Percentiles rank a stretch among this genome's conserved stretches.
These are phyloP conservation scores for Plasmodiophora brassicae DNA, from an alignment of 208 protist genomes.

Conservation along the genomic window DNA sequence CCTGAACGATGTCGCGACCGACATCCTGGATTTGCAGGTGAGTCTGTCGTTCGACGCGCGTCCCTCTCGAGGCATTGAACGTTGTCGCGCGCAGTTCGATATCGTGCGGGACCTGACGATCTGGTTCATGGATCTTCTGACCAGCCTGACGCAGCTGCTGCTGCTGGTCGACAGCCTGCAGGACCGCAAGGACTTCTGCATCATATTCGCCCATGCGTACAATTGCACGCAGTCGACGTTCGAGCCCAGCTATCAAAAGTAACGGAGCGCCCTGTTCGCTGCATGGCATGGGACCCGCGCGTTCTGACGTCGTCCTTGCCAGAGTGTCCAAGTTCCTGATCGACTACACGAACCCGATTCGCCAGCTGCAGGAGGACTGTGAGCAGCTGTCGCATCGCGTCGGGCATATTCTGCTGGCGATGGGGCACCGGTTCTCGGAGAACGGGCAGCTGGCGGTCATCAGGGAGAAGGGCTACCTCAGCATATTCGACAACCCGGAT, in stretches of 20 bases:
- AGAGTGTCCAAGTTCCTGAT: conserved; percentile 12
- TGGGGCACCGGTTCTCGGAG: background rate
- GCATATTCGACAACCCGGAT: background rate
- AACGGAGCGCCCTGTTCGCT: background rate
- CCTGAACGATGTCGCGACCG: background rate
- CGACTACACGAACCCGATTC: background rate
- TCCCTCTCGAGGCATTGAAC: too few species aligned
- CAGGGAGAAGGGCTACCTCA: background rate
- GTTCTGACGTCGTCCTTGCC: background rate
- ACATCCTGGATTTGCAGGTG: background rate
- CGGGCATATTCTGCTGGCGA: background rate
- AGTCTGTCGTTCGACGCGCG: background rate
- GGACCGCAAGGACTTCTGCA: conserved; percentile 5
- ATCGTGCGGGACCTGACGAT: background rate
- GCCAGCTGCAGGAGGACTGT: background rate
- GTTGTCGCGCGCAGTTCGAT: background rate
- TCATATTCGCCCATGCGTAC: conserved; percentile 14
- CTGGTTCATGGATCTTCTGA: conserved; percentile 12
- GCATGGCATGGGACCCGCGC: too few species aligned
- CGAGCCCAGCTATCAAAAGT: conserved; percentile 32
- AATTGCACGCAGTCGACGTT: conserved; percentile 4
- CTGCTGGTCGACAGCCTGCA: background rate
- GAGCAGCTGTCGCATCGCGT: conserved; percentile 18
- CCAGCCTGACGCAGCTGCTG: background rate
- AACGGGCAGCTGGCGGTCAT: background rate